Percentiles rank a stretch among this genome's conserved stretches.
These are phyloP conservation scores for Blastobotrys mokoenaii DNA, from an alignment of 805 yeast genomes.

Conservation along the genomic window DNA sequence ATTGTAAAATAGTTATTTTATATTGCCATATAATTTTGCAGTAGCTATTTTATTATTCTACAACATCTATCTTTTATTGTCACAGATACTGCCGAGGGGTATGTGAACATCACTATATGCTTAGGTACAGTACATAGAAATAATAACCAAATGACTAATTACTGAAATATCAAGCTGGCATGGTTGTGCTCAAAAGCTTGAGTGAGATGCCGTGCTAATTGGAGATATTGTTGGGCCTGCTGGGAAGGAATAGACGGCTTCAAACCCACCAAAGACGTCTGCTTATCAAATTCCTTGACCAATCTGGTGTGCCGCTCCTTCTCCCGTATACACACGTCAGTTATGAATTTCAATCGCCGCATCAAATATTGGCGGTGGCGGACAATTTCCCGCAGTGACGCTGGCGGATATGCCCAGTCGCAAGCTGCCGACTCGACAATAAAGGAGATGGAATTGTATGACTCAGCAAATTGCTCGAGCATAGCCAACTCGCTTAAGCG, in stretches of 20 bases:
- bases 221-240: too few species aligned
- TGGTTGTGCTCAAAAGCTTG: too few species aligned
- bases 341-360: not conserved
- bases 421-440: not conserved
- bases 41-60: too few species aligned
- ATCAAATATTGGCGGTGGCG: not conserved
- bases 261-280: not conserved
- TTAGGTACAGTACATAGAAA: too few species aligned
- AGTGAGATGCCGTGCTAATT: too few species aligned
- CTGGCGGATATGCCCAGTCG: not conserved
- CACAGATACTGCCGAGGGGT: too few species aligned
- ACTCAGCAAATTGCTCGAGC: not conserved
- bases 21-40: too few species aligned
- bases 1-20: too few species aligned
- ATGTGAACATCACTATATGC: too few species aligned
- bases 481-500: not conserved
- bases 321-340: not conserved
- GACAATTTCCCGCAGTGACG: not conserved
- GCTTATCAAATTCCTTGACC: not conserved
- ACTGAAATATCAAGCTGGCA: too few species aligned
- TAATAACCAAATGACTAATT: too few species aligned
- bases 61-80: too few species aligned
- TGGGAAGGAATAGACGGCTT: not conserved
- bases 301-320: not conserved
- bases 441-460: not conserved